Base-by-base conservation (phyloP, 2,329 filamentous ascomycete species). In the Periconia macrospinosa region DNA sequence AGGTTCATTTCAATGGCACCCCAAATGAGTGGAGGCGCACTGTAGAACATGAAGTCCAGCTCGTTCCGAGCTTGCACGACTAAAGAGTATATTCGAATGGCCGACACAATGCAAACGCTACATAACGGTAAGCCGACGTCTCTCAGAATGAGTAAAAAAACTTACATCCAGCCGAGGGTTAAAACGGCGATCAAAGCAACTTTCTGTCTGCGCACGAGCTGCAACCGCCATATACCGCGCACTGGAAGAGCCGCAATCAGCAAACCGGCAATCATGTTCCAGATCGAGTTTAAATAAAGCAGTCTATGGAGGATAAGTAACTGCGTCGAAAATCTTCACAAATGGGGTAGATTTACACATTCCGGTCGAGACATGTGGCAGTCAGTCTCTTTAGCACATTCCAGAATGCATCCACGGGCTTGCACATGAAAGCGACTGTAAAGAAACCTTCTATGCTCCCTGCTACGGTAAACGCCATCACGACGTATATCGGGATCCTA, bases 1-100 rank as follows among this genome's bases (percentile, higher is more conserved):
- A 72, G 58, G 33, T 72, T 70, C 17, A 66, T 50, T 54, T 72
- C 69, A 52, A 72, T 64, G 1, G 58, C 30, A 1, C 67, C 69
- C 67, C 67, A 71, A 41, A 65, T 69, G 3, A 62, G 64, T 2
- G 61, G 47, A 8, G 58, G 52, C 5, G 62, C 54, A 43, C 60
- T 59, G 27, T 68, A 62, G 44, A 61, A 72, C 10, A 60, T 61
- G 3, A 20, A 37, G 44, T 72, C 67, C 6, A 62, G 52, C 1
- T 41, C 47, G 33, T 70, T 56, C 15, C 51, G 17, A 3, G 42
- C 45, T 1, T 68, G 46, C 1, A 49, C 30, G 14, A 55, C 49
- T n/a, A 72, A 52, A 8, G 61, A 47, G 47, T 59, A 48, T 2
- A 71, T 58, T 11, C 68, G 66, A 2, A 70, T 47, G n/a, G 68